A percentile compares a stretch with the other conserved stretches of the same genome.
phyloP scores from a whole-genome alignment of 352 stramenopile species.

The Salisapilia sapeloensis region DNA sequence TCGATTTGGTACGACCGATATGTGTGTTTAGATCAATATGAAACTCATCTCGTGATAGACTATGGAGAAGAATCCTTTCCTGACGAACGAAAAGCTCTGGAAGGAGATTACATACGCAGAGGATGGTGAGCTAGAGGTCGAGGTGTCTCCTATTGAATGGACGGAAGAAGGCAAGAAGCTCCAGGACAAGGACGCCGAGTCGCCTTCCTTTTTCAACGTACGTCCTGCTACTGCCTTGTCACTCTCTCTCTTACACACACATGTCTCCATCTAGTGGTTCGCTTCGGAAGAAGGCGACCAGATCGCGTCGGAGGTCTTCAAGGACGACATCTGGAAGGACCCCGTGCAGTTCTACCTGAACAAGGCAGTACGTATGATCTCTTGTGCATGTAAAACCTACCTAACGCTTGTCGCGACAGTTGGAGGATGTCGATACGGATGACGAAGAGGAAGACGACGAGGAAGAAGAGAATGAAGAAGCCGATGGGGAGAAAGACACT shows the following conservation, averaged over 20 bases:
- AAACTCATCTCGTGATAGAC: conserved; percentile 8
- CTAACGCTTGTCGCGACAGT: neutral
- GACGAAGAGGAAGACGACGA: conserved; percentile 18
- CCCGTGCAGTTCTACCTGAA: conserved; percentile 37
- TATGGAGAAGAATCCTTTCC: conserved; percentile 53
- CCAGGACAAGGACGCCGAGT: conserved; percentile 15
- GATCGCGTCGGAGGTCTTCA: conserved; percentile 55
- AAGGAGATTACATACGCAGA: conserved; percentile 61
- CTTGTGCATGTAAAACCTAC: neutral
- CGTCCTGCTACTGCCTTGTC: neutral
- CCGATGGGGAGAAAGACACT: conserved; percentile 12
- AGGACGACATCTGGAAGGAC: conserved; percentile 68
- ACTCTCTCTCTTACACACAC: conserved; percentile 1
- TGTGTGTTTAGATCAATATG: neutral
- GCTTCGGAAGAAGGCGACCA: conserved; percentile 27
- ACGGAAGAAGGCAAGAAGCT: conserved; percentile 35
- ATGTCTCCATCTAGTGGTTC: conserved; percentile 22
- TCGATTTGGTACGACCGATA: conserved; percentile 27
- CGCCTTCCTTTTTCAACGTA: conserved; percentile 49
- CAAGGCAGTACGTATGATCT: conserved; percentile 3
- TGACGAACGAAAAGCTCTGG: conserved; percentile 30
- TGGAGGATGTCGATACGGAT: conserved; percentile 19
- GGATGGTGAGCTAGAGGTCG: conserved; percentile 38
- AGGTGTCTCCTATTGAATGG: conserved; percentile 30
- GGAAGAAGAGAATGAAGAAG: conserved; percentile 13